phyloP scores from a whole-genome alignment of 2,329 filamentous ascomycete species.

The Claviceps pazoutovae region DNA sequence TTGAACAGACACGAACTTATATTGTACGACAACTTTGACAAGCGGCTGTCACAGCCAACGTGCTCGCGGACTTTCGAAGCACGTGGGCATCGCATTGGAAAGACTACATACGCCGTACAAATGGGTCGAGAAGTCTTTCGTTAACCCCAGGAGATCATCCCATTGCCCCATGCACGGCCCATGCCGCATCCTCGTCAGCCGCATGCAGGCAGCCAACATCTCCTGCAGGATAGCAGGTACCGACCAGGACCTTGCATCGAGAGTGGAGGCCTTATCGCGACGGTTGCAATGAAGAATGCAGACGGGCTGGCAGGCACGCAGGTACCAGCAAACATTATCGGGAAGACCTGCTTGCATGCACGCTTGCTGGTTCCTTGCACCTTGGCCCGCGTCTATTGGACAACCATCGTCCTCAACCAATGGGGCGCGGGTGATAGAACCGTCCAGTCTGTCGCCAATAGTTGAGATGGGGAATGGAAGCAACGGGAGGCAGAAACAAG shows the following conservation, averaged over 20 bases:
- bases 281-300: background rate
- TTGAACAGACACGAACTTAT: too few relatives aligned
- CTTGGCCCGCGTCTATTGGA: background rate
- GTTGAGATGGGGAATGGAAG: too few relatives aligned
- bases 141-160: background rate
- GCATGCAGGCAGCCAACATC: background rate
- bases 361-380: background rate
- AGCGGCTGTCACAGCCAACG: too few relatives aligned
- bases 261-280: background rate
- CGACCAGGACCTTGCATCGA: background rate
- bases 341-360: background rate
- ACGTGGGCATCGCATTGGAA: background rate
- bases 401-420: background rate
- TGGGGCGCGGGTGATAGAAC: background rate
- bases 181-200: background rate
- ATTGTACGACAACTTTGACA: too few relatives aligned
- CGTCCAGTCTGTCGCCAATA: background rate
- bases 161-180: background rate
- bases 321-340: constrained; percentile 2
- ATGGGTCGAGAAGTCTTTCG: background rate
- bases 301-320: background rate
- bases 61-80: background rate
- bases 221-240: background rate
- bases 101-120: too few relatives aligned
- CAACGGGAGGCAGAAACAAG: background rate